phyloP scores from a whole-genome alignment of 805 yeast genomes.

The Yueomyces sp. region DNA sequence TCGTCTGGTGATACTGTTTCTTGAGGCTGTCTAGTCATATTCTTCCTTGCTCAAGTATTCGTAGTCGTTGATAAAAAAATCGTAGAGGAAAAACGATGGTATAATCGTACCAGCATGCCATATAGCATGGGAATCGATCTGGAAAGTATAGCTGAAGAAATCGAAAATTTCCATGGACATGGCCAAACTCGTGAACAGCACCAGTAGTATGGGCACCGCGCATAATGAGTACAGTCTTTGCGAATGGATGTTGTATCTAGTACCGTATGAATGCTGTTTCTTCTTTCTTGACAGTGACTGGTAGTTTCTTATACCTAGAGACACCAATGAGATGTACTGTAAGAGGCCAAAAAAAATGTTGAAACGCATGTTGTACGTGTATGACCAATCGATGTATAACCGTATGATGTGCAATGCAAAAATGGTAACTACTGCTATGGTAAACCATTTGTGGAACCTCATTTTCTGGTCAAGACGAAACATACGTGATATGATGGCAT shows the following conservation, averaged over 20 bases:
- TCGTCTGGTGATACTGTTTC: too few species aligned
- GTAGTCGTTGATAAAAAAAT: conserved; percentile 38
- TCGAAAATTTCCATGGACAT: conserved; percentile 89
- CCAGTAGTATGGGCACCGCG: conserved; percentile 38
- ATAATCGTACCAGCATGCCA: conserved; percentile 88
- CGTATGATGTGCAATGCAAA: conserved; percentile 55
- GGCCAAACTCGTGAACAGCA: conserved; percentile 45
- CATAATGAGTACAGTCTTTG: conserved; percentile 14
- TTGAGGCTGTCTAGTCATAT: not conserved
- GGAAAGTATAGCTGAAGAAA: conserved; percentile 57
- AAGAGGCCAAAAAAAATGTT: conserved; percentile 66
- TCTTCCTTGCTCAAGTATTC: conserved; percentile 1
- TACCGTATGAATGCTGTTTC: conserved; percentile 1
- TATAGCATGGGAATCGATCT: conserved; percentile 81
- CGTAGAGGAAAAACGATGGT: conserved; percentile 68
- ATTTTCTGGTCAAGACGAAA: conserved; percentile 39
- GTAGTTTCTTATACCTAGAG: conserved; percentile 23
- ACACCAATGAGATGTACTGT: conserved; percentile 41
- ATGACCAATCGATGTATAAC: conserved; percentile 65
- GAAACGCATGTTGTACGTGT: conserved; percentile 88
- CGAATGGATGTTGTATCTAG: conserved; percentile 1
- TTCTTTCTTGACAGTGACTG: conserved; percentile 5
- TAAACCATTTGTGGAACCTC: conserved; percentile 25
- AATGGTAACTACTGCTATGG: conserved; percentile 31
- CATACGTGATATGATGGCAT: conserved; percentile 48